Percentiles rank a stretch among this genome's conserved stretches.
These are phyloP conservation scores for Babesia sp. DNA, from an alignment of 169 alveolate species.

Conservation along the genomic window DNA sequence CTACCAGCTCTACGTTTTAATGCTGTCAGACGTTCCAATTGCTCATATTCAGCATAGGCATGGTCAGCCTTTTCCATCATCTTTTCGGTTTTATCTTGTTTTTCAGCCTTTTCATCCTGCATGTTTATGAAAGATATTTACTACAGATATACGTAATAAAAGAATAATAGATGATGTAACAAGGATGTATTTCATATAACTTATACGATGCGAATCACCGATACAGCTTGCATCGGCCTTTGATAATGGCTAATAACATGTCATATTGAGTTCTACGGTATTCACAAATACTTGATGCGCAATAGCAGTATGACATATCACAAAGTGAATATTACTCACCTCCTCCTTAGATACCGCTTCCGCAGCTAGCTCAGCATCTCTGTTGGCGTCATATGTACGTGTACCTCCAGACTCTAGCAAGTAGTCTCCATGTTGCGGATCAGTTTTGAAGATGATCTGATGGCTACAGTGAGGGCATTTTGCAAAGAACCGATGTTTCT, in stretches of 20 bases:
- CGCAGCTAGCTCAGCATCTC: conserved; percentile 73
- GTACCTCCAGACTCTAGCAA: conserved; percentile 89
- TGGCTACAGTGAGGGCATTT: conserved; percentile 96
- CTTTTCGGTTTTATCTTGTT: conserved; percentile 54
- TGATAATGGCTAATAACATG: no score
- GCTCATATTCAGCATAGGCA: conserved; percentile 66
- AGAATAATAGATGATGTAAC: no score
- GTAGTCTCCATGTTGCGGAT: conserved; percentile 89
- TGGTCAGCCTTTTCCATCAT: conserved; percentile 68
- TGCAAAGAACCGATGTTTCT: conserved; percentile 95
- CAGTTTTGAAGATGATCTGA: conserved; percentile 93
- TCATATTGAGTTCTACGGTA: no score
- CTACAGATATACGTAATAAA: background rate
- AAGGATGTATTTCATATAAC: no score
- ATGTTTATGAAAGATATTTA: background rate
- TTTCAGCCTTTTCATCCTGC: conserved; percentile 61
- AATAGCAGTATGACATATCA: background rate
- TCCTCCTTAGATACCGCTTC: conserved; percentile 48
- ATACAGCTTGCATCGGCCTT: background rate
- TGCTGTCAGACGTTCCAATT: conserved; percentile 58
- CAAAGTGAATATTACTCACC: conserved; percentile 11
- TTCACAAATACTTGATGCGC: background rate
- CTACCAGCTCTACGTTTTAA: conserved; percentile 63
- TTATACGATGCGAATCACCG: no score
- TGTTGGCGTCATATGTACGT: conserved; percentile 80